Percentiles rank a stretch among this genome's conserved stretches.
Evolutionary conservation across 176 grass and related monocot species (phyloP).

Genomic region (Rhynchospora pubera): DNA sequence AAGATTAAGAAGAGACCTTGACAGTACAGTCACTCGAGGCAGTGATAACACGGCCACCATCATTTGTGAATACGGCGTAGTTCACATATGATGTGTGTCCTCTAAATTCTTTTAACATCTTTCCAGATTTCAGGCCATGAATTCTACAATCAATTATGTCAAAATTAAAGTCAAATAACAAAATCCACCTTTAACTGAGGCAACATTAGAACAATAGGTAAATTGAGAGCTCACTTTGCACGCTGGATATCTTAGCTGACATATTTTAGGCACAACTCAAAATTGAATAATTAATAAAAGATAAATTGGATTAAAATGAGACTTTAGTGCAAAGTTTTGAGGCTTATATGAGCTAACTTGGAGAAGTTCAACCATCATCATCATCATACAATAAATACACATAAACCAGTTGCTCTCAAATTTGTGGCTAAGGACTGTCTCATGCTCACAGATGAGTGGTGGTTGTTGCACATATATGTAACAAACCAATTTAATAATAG

Average conservation of each 20-base stretch:
- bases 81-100: constrained; percentile 90
- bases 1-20: constrained; percentile 49
- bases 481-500: neutral
- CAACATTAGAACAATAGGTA: neutral
- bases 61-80: constrained; percentile 85
- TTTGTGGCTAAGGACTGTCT: neutral
- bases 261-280: neutral
- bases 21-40: constrained; percentile 95
- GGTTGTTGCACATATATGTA: neutral
- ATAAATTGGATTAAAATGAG: neutral
- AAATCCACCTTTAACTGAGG: neutral
- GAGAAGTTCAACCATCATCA: neutral
- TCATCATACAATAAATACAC: neutral
- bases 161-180: constrained; percentile 8
- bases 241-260: neutral
- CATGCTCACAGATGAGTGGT: neutral
- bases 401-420: neutral
- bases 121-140: constrained; percentile 95
- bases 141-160: constrained; percentile 46
- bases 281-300: neutral
- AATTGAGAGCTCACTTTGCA: too few relatives aligned
- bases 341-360: neutral
- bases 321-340: neutral
- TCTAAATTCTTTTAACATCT: constrained; percentile 98
- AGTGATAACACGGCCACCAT: constrained; percentile 86